Percentiles rank a stretch among this genome's conserved stretches.
Evolutionary conservation across 2,329 filamentous ascomycete genomes (phyloP).

Genomic region (Trichothecium roseum): DNA sequence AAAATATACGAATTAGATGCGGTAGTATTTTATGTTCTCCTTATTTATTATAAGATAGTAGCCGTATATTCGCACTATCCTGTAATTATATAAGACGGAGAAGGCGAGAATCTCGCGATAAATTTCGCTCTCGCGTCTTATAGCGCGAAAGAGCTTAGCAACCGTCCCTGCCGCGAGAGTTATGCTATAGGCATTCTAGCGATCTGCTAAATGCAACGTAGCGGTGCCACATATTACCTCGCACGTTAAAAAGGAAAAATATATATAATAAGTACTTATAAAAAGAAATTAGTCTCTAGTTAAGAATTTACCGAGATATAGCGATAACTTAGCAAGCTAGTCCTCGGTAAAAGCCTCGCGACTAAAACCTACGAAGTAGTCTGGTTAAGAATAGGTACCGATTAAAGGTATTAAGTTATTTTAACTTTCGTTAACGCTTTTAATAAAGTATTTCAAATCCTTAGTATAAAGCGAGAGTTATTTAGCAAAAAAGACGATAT

Average conservation of each 20-base stretch:
- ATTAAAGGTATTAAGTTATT: slow-evolving; percentile 2
- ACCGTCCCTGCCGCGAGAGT: slow-evolving; percentile 26
- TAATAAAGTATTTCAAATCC: slow-evolving; percentile 20
- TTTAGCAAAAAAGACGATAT: slow-evolving; percentile 29
- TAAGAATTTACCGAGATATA: slow-evolving; percentile 22
- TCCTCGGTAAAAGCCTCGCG: slow-evolving; percentile 25
- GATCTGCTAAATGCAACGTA: slow-evolving; percentile 21
- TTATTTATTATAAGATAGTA: slow-evolving; percentile 23
- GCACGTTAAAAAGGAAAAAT: slow-evolving; percentile 34
- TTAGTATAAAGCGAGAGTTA: slow-evolving; percentile 16
- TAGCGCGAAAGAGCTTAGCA: slow-evolving; percentile 25
- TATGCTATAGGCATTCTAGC: slow-evolving; percentile 28
- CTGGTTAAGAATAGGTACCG: slow-evolving; percentile 23
- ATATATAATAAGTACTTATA: slow-evolving; percentile 33
- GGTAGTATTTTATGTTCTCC: slow-evolving; percentile 23
- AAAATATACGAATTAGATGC: slow-evolving; percentile 23
- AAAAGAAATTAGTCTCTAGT: slow-evolving; percentile 26
- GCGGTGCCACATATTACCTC: slow-evolving; percentile 31
- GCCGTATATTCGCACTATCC: slow-evolving; percentile 24
- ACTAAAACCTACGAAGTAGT: slow-evolving; percentile 28
- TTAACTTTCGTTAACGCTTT: slow-evolving; percentile 15
- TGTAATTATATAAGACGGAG: slow-evolving; percentile 20
- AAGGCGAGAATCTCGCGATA: slow-evolving; percentile 28
- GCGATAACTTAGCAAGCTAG: slow-evolving; percentile 26
- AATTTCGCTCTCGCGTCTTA: slow-evolving; percentile 23